Percentiles rank a stretch among this genome's conserved stretches.
Conservation (phyloP, 2,329 filamentous ascomycete genomes). For the Pseudogymnoascus sp. region DNA sequence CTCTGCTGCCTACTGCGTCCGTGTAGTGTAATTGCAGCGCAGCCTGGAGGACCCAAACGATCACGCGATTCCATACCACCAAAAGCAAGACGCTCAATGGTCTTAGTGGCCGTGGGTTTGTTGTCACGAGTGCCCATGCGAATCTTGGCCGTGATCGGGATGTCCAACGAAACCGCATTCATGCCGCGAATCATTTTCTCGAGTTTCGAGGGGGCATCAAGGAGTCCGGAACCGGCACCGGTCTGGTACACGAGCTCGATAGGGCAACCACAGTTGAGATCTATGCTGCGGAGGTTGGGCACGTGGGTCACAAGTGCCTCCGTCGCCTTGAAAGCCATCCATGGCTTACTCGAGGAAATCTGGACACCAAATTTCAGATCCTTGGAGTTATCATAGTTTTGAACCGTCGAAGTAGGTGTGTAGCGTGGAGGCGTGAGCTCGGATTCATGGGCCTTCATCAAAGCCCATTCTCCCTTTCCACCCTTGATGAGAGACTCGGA, state of each 20-base stretch:
- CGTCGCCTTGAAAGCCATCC: conserved; percentile 80
- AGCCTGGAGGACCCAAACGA: conserved; percentile 67
- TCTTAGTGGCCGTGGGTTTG: conserved; percentile 69
- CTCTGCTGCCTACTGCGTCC: conserved; percentile 89
- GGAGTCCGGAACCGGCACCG: conserved; percentile 81
- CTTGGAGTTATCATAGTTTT: conserved; percentile 71
- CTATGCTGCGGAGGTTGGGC: conserved; percentile 80
- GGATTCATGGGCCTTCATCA: conserved; percentile 84
- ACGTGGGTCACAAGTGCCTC: conserved; percentile 70
- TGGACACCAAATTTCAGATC: conserved; percentile 89
- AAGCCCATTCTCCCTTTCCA: conserved; percentile 84
- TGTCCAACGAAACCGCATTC: conserved; percentile 84
- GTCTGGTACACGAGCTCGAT: conserved; percentile 88
- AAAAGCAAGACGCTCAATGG: conserved; percentile 75
- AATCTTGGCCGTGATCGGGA: conserved; percentile 92
- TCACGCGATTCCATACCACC: conserved; percentile 66
- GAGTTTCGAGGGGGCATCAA: conserved; percentile 81
- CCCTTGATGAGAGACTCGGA: conserved; percentile 83
- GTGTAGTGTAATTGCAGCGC: conserved; percentile 92
- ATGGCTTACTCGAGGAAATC: conserved; percentile 86
- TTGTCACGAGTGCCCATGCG: conserved; percentile 80
- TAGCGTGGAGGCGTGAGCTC: conserved; percentile 69
- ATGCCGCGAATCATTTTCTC: conserved; percentile 94
- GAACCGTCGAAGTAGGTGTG: conserved; percentile 39
- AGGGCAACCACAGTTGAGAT: conserved; percentile 94